These are phyloP conservation scores for Loxodes magnus DNA, from an alignment of 73 alveolate genomes.

Conservation along the genomic window DNA sequence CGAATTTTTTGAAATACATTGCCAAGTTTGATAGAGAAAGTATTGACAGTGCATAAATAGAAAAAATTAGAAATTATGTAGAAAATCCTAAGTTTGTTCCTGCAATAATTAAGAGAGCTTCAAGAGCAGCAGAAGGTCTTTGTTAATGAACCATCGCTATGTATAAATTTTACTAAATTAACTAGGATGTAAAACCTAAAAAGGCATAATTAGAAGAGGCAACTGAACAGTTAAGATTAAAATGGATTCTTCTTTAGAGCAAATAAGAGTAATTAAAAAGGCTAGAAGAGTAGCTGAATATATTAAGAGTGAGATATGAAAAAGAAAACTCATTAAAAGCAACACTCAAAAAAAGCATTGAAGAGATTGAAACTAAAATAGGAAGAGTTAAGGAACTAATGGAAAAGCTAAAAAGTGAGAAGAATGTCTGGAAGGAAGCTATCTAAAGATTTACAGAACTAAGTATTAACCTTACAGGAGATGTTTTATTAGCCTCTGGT, in stretches of 20 bases:
- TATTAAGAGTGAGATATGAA: slow-evolving; percentile 73
- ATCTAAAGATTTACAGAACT: slow-evolving; percentile 56
- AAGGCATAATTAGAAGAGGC: slow-evolving; percentile 85
- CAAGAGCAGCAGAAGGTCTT: slow-evolving; percentile 75
- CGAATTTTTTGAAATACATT: slow-evolving; percentile 44
- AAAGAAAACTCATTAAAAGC: slow-evolving; percentile 67
- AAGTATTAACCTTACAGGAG: slow-evolving; percentile 82
- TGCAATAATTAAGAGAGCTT: slow-evolving; percentile 49
- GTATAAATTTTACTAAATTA: slow-evolving; percentile 57
- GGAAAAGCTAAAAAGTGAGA: slow-evolving; percentile 75
- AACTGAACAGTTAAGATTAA: slow-evolving; percentile 51
- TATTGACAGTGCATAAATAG: slow-evolving; percentile 51
- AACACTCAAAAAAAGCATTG: slow-evolving; percentile 60
- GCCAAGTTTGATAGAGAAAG: slow-evolving; percentile 57
- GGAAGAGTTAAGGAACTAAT: slow-evolving; percentile 75
- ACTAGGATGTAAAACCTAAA: slow-evolving; percentile 83
- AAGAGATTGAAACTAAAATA: slow-evolving; percentile 68
- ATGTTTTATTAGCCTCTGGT: slow-evolving; percentile 78
- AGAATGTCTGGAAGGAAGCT: slow-evolving; percentile 74
- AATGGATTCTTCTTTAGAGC: slow-evolving; percentile 51
- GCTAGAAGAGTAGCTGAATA: slow-evolving; percentile 72
- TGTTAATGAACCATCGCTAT: slow-evolving; percentile 72
- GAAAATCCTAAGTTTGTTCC: slow-evolving; percentile 54
- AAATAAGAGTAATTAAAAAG: slow-evolving; percentile 66
- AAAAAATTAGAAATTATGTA: slow-evolving; percentile 40